Evolutionary conservation across 1,139 yeast genomes (phyloP), one percentile per base, ranked within the genome.

Genomic region (Sugiyamaella grinbergsii): DNA sequence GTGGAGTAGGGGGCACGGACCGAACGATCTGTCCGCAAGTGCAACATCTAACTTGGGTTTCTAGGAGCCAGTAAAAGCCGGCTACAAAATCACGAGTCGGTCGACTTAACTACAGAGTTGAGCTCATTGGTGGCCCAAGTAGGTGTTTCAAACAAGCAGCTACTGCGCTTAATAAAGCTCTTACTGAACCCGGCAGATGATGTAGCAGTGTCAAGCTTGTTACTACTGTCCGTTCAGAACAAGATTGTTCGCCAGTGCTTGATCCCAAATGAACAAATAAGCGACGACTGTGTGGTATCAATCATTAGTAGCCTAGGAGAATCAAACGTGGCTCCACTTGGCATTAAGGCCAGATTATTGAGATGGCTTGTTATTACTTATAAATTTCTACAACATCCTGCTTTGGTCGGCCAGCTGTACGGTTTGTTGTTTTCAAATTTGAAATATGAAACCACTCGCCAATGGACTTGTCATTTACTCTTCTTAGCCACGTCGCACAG

Each of bases 371-470:
- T 72, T 3, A 66, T 68, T 2, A 70, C 71, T 0, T 64, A 61
- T 47, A 62, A 70, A 0, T 64, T 64, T 49, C 40, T 66, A 13
- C 66, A 63, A n/a, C 65, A 66, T 15, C 54, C 60, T 1, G 47
- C 53, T 4, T 53, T 63, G 2, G 53, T 68, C 4, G 60, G 59
- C 2, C 56, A 56, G 28, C 52, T 71, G 3, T 72, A 69, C 50
- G 69, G 76, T 1, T 52, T 74, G 11, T 64, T 79, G 50, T 69
- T 77, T 55, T 71, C 74, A 24, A 66, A 71, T 36, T 66, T 80
- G 55, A 72, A 74, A 44, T 75, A 67, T 53, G 80, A 76, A 53
- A 72, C 66, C 47, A 62, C 74, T 34, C 72, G 81, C 31, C 69
- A 70, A 1, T 70, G 72, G 63, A 61, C 76, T 3, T 72, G 80